These are phyloP conservation scores for Ganoderma multipileum DNA, from an alignment of 1,284 basidiomycete species.

Conservation along the genomic window DNA sequence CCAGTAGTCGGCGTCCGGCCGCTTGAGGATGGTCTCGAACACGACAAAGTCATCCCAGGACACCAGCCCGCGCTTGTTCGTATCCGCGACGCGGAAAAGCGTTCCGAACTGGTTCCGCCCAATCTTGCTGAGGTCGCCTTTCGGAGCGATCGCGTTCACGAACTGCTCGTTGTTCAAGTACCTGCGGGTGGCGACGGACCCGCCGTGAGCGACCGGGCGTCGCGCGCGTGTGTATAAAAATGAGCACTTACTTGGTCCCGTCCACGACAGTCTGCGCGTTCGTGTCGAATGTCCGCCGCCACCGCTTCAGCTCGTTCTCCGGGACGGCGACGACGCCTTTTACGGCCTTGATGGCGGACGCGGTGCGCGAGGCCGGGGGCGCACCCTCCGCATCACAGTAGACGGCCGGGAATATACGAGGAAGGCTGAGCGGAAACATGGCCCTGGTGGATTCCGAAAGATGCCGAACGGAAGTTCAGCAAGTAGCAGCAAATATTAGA, in stretches of 20 bases:
- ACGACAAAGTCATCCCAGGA: conserved; percentile 95
- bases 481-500: conserved; percentile 20
- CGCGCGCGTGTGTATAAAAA: neutral
- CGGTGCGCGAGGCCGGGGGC: conserved; percentile 42
- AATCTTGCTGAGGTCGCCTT: conserved; percentile 84
- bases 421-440: conserved; percentile 41
- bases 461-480: neutral
- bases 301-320: conserved; percentile 84
- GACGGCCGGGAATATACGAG: conserved; percentile 52
- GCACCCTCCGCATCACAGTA: conserved; percentile 53
- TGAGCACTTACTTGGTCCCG: conserved; percentile 78
- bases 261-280: conserved; percentile 76
- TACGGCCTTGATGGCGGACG: conserved; percentile 66
- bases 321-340: conserved; percentile 74
- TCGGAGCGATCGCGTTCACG: conserved; percentile 91
- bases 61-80: conserved; percentile 76
- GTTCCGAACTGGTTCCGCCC: conserved; percentile 86
- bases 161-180: conserved; percentile 87
- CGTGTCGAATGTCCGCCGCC: conserved; percentile 85
- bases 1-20: conserved; percentile 94
- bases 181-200: conserved; percentile 45
- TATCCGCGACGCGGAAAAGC: conserved; percentile 91
- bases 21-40: conserved; percentile 89
- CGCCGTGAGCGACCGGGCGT: neutral
- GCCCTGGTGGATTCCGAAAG: conserved; percentile 10